phyloP scores from a whole-genome alignment of 345 rosid species.

The Nephelium lappaceum region DNA sequence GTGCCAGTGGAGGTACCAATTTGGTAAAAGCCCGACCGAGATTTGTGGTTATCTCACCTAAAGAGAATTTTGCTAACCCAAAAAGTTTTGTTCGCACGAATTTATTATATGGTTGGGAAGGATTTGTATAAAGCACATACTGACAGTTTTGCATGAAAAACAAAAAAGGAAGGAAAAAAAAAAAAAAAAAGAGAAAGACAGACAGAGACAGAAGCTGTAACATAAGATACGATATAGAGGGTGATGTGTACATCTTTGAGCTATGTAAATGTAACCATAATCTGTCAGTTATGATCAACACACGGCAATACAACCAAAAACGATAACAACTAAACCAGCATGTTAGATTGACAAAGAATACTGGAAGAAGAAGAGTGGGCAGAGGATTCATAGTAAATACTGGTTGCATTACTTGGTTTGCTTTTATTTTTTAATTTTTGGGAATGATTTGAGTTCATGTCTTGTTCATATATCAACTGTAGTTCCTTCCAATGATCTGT shows the following conservation, averaged over 20 bases:
- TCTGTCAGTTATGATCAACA: neutral
- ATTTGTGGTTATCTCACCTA: constrained; percentile 12
- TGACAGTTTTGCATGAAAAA: neutral
- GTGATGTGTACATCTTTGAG: constrained; percentile 6
- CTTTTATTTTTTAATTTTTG: neutral
- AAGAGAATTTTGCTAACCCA: neutral
- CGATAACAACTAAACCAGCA: too few relatives aligned
- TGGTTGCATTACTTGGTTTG: neutral
- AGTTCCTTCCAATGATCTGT: neutral
- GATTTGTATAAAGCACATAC: neutral
- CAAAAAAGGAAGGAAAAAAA: too few relatives aligned
- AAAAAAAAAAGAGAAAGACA: neutral
- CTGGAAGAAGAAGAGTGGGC: neutral
- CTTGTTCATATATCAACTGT: neutral
- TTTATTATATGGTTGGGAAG: neutral
- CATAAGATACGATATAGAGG: neutral
- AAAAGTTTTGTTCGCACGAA: neutral
- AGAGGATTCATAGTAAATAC: neutral
- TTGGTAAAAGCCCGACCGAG: neutral
- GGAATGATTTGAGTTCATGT: neutral
- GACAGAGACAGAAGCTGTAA: neutral
- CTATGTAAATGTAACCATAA: constrained; percentile 10
- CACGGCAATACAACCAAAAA: too few relatives aligned
- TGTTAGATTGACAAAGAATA: too few relatives aligned
- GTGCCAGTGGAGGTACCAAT: constrained; percentile 3